phyloP scores from a whole-genome alignment of 495 filamentous ascomycete species.

The Alectoria sarmentosa region DNA sequence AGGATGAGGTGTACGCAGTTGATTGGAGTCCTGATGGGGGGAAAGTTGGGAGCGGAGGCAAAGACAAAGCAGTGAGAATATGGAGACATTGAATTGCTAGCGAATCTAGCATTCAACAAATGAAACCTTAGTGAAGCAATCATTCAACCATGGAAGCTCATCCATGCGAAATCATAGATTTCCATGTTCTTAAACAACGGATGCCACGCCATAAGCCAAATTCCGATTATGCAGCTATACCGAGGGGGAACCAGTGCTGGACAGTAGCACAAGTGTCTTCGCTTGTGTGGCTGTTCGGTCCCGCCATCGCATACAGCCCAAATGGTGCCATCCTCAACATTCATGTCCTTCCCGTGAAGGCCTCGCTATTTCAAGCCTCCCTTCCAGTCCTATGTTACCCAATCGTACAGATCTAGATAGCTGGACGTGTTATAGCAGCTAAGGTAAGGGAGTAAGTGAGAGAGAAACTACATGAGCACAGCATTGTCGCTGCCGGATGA shows the following conservation, averaged over 20 bases:
- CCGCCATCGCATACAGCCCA: no score
- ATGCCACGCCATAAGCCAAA: background rate
- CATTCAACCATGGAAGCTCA: background rate
- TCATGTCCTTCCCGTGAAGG: no score
- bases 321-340: no score
- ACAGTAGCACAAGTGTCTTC: background rate
- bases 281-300: background rate
- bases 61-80: conserved; percentile 82
- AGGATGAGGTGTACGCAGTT: conserved; percentile 90
- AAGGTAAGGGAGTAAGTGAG: no score
- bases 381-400: no score
- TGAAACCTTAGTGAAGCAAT: background rate
- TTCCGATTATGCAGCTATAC: background rate
- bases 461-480: no score
- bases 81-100: conserved; percentile 63
- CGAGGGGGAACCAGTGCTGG: no score
- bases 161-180: background rate
- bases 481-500: no score
- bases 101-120: background rate
- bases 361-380: no score
- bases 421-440: no score
- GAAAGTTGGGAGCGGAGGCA: conserved; percentile 81
- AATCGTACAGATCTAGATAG: no score
- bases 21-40: conserved; percentile 87
- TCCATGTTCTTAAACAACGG: background rate